Evolutionary conservation across 208 protist species (phyloP), one percentile per base, ranked within the genome.

Genomic region (Acanthamoeba lenticulata): DNA sequence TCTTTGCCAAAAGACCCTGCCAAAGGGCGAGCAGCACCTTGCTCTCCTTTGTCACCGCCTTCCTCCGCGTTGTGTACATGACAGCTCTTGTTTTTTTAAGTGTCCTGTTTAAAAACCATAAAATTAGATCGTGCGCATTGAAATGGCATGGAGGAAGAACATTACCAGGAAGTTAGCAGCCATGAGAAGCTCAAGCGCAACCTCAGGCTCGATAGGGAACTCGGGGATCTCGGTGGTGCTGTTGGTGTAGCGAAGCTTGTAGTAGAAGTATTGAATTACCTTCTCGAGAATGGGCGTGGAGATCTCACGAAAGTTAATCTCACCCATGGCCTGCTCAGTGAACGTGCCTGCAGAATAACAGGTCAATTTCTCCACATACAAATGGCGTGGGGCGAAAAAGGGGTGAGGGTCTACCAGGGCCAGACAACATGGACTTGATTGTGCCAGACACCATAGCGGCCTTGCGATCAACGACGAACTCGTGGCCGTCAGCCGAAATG

Each of bases 381-480:
- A 77, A 74, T n/a, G n/a, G n/a, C n/a, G n/a, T n/a, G n/a, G n/a
- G n/a, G n/a, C n/a, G n/a, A n/a, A n/a, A n/a, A n/a, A n/a, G n/a
- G n/a, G n/a, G n/a, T n/a, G n/a, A n/a, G n/a, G n/a, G 15, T 21
- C 15, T 79, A 96, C 95, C 95, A 92, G 95, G 95, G 2, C 96
- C 96, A 90, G 47, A 69, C n/a, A 98, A 94, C 97, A 98, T 98
- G 55, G 96, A 96, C 85, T 97, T 97, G 93, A 98, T 97, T 2
- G 97, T 97, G 62, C 96, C 96, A 21, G 96, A 97, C 5, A 98
- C 96, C 92, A 97, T 96, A 2, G 97, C 97, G 24, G 95, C 96
- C 67, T 96, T 94, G 47, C 95, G 95, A 24, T 95, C 94, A 11
- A 98, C 34, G 17, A 97, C 92, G 92, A 98, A 98, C 93, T 96